phyloP scores from a whole-genome alignment of 352 stramenopile genomes.

The Blastocystis hominis region DNA sequence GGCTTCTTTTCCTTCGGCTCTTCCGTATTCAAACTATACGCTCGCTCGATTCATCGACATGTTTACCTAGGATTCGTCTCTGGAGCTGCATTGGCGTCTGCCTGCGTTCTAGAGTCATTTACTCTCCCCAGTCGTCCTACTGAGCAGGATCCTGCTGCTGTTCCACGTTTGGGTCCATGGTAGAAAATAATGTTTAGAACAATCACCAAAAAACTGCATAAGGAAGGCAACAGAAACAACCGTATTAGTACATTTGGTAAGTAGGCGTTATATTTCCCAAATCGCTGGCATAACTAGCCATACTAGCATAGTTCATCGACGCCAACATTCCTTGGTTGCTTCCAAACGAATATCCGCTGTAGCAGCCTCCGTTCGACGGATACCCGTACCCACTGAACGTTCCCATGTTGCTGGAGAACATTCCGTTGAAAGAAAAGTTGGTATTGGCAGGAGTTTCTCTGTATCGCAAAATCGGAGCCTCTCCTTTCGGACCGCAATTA shows the following conservation, averaged over 20 bases:
- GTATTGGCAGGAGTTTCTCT: not conserved
- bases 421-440: not conserved
- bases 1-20: not conserved
- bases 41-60: not conserved
- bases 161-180: not conserved
- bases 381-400: not conserved
- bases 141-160: not conserved
- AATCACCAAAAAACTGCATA: not conserved
- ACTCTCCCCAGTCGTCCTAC: not conserved
- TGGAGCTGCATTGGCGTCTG: not conserved
- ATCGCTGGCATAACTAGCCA: not conserved
- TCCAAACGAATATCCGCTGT: not conserved
- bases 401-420: not conserved
- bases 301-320: not conserved
- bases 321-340: not conserved
- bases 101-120: not conserved
- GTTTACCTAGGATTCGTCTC: not conserved
- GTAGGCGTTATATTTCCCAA: not conserved
- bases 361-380: not conserved
- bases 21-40: not conserved
- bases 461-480: slow-evolving; percentile 7
- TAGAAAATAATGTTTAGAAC: not conserved
- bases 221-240: not conserved
- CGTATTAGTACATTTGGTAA: not conserved
- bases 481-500: not conserved